Conservation (phyloP, 1,284 basidiomycete genomes). For the Farysia itapuensis region DNA sequence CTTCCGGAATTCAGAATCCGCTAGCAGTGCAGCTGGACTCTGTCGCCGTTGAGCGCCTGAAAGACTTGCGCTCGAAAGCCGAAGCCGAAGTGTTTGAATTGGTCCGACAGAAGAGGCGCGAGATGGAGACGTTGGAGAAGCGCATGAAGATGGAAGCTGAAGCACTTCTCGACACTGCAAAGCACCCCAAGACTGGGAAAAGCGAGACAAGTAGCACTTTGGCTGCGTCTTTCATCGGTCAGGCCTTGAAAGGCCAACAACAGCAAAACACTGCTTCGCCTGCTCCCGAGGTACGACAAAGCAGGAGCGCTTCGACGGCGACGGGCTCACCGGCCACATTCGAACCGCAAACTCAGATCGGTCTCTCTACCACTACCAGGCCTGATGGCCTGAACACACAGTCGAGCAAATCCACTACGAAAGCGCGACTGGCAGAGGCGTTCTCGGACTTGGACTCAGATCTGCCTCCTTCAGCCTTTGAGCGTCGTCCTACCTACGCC, state of each 20-base stretch:
- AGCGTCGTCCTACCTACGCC: conserved; percentile 23
- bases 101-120: conserved; percentile 35
- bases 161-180: conserved; percentile 20
- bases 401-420: conserved; percentile 1
- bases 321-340: background rate
- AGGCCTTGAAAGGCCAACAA: background rate
- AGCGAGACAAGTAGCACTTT: conserved; percentile 1
- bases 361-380: background rate
- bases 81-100: conserved; percentile 42
- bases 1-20: conserved; percentile 2
- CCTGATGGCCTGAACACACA: background rate
- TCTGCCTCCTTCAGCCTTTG: conserved; percentile 36
- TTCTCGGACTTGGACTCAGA: conserved; percentile 24
- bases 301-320: background rate
- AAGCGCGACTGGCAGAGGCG: conserved; percentile 6
- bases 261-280: background rate
- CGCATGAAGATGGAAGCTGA: conserved; percentile 33
- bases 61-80: conserved; percentile 33
- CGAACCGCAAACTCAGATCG: background rate
- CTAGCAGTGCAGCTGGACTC: conserved; percentile 30
- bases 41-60: conserved; percentile 33
- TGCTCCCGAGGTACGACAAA: background rate
- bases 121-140: conserved; percentile 39
- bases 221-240: background rate
- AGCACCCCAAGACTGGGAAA: conserved; percentile 8